Evolutionary conservation across 768 basidiomycete genomes (phyloP).

Genomic region (Podaxis sp.): DNA sequence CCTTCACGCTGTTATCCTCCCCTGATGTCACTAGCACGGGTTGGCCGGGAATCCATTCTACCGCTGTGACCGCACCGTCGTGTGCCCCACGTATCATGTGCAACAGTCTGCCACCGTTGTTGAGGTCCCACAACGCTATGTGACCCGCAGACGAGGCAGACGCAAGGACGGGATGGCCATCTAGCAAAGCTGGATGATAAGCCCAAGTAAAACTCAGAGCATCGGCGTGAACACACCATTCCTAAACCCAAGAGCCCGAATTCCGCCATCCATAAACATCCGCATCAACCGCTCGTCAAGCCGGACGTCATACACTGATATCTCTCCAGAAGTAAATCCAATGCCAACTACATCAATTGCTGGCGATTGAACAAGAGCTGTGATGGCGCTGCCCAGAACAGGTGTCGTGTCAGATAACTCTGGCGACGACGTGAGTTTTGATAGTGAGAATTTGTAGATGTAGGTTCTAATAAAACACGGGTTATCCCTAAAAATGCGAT

Average conservation of each 20-base stretch:
- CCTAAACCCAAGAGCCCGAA: constrained; percentile 79
- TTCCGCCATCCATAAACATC: constrained; percentile 89
- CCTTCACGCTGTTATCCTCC: constrained; percentile 95
- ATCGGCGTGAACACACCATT: constrained; percentile 56
- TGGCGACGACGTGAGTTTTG: constrained; percentile 47
- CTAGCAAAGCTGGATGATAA: constrained; percentile 36
- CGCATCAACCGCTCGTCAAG: constrained; percentile 87
- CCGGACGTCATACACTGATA: constrained; percentile 87
- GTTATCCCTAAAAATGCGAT: neutral
- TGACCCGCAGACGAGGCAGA: constrained; percentile 86
- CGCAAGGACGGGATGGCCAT: constrained; percentile 86
- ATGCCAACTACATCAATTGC: constrained; percentile 97
- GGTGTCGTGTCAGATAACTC: constrained; percentile 19
- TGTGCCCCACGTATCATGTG: constrained; percentile 90
- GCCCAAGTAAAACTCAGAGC: neutral
- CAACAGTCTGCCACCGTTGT: constrained; percentile 75
- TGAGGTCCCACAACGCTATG: constrained; percentile 92
- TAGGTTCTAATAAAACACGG: constrained; percentile 53
- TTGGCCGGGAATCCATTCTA: constrained; percentile 94
- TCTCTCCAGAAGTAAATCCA: constrained; percentile 84
- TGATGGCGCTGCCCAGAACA: constrained; percentile 52
- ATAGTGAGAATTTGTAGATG: constrained; percentile 74
- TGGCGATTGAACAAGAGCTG: constrained; percentile 84
- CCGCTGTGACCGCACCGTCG: constrained; percentile 75
- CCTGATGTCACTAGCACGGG: constrained; percentile 88